Percentiles rank a stretch among this genome's conserved stretches.
Evolutionary conservation across 805 yeast genomes (phyloP).

Genomic region (Isabelozyma pseudorhagii): DNA sequence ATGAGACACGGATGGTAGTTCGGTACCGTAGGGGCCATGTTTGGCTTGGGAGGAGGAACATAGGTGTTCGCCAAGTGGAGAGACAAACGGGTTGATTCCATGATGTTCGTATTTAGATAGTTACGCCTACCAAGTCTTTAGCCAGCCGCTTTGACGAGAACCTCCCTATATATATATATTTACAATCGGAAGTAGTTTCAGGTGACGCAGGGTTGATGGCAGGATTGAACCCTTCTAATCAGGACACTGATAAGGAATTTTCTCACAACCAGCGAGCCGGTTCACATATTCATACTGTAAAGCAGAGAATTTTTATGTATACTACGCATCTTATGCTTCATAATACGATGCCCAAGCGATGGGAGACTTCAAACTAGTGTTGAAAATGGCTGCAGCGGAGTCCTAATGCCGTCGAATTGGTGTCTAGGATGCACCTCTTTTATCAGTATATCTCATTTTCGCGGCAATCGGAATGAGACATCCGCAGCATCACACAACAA

Average conservation of each 20-base stretch:
- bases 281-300: too few relatives aligned
- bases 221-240: neutral
- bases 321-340: too few relatives aligned
- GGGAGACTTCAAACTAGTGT: too few relatives aligned
- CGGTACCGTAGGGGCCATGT: slow-evolving; percentile 31
- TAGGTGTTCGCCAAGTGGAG: slow-evolving; percentile 41
- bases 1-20: slow-evolving; percentile 55
- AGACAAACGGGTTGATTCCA: slow-evolving; percentile 43
- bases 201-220: neutral
- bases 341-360: neutral
- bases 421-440: neutral
- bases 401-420: neutral
- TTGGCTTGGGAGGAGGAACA: slow-evolving; percentile 38
- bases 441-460: neutral
- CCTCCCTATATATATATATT: neutral
- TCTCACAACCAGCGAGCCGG: too few relatives aligned
- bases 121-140: neutral
- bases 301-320: too few relatives aligned
- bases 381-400: neutral
- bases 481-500: neutral
- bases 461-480: neutral
- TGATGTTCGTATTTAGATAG: slow-evolving; percentile 10
- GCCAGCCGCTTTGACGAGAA: neutral
- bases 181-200: neutral
- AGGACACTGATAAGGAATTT: neutral